phyloP scores from a whole-genome alignment of 2,329 filamentous ascomycete species.

The Monilinia aucupariae region DNA sequence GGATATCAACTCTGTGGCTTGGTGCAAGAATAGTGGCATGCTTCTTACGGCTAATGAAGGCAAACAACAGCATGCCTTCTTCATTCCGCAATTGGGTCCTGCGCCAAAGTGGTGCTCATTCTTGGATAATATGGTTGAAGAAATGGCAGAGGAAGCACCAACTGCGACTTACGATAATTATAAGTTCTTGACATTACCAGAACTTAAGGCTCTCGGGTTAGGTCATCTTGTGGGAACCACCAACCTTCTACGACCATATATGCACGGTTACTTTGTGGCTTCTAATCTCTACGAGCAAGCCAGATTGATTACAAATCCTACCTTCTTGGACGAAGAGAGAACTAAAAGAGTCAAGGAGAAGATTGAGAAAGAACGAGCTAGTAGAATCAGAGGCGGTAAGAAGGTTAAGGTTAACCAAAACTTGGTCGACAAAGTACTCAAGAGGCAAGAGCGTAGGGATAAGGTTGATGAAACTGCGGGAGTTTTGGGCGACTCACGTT shows the following conservation, averaged over 20 bases:
- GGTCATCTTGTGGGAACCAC: slow-evolving; percentile 87
- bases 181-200: slow-evolving; percentile 89
- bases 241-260: slow-evolving; percentile 85
- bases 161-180: slow-evolving; percentile 96
- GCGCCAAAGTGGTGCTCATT: slow-evolving; percentile 95
- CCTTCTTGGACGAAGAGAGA: slow-evolving; percentile 87
- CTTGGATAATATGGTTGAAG: slow-evolving; percentile 94
- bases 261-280: slow-evolving; percentile 98
- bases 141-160: slow-evolving; percentile 82
- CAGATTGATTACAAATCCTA: slow-evolving; percentile 85
- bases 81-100: slow-evolving; percentile 87
- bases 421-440: slow-evolving; percentile 67
- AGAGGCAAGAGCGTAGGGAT: slow-evolving; percentile 56
- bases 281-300: slow-evolving; percentile 95
- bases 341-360: slow-evolving; percentile 89
- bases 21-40: slow-evolving; percentile 91
- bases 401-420: slow-evolving; percentile 96
- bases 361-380: slow-evolving; percentile 95
- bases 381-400: slow-evolving; percentile 86
- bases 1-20: slow-evolving; percentile 90
- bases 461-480: slow-evolving; percentile 55
- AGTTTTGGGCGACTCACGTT: slow-evolving; percentile 78
- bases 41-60: slow-evolving; percentile 95
- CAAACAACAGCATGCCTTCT: slow-evolving; percentile 89
- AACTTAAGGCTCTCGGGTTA: slow-evolving; percentile 79